Percentiles rank a stretch among this genome's conserved stretches.
Evolutionary conservation across 495 filamentous ascomycete species (phyloP).

Genomic region (Melanomma pulvis-pyrius): DNA sequence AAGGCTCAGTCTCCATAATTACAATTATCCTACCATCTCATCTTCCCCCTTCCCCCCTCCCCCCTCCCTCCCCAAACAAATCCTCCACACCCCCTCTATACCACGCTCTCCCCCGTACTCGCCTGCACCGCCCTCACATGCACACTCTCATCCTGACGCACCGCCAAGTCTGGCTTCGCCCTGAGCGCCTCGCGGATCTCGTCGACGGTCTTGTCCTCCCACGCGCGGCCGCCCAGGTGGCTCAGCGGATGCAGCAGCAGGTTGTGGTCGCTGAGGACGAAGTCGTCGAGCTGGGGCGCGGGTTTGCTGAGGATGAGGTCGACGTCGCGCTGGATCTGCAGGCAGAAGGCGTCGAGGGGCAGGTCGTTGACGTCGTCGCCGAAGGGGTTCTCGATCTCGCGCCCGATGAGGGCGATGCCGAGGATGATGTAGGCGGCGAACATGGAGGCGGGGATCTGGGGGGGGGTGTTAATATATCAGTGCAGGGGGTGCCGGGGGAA

Average conservation of each 20-base stretch:
- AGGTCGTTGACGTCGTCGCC: slow-evolving; percentile 86
- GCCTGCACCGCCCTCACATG: not conserved
- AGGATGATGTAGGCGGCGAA: slow-evolving; percentile 83
- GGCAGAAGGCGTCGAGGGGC: slow-evolving; percentile 75
- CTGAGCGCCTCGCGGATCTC: slow-evolving; percentile 61
- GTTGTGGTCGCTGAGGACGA: slow-evolving; percentile 62
- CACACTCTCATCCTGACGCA: slow-evolving; percentile 5
- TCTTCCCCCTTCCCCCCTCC: not conserved
- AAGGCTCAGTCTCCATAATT: not conserved
- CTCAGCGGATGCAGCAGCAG: slow-evolving; percentile 70
- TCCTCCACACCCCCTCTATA: too few species aligned
- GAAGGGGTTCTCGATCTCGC: slow-evolving; percentile 89
- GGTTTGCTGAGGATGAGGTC: slow-evolving; percentile 68
- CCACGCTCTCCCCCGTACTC: not conserved
- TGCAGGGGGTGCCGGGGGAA: too few species aligned
- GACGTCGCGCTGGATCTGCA: slow-evolving; percentile 70
- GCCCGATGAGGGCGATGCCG: slow-evolving; percentile 69
- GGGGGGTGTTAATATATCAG: not conserved
- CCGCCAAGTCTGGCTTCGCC: slow-evolving; percentile 14
- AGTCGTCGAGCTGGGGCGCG: slow-evolving; percentile 59
- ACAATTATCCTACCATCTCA: not conserved
- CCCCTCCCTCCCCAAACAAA: not conserved
- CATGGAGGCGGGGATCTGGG: slow-evolving; percentile 68
- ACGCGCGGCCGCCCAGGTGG: slow-evolving; percentile 57
- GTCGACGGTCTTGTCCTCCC: slow-evolving; percentile 61